Base-by-base conservation (phyloP, 106 monocot species). In the Chionographis japonica region DNA sequence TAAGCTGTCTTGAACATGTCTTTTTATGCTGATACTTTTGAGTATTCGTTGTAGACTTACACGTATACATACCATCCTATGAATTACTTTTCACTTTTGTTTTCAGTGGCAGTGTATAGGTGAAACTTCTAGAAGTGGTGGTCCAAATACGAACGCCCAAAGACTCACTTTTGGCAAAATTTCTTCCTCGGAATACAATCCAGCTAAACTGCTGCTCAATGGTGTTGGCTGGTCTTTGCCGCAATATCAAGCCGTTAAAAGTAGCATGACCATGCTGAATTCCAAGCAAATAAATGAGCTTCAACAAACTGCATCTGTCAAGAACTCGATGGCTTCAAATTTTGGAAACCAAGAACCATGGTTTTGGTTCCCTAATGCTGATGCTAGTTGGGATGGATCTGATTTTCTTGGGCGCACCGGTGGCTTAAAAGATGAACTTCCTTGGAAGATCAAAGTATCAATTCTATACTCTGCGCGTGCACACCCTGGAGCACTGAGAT, bases 171-270 rank as follows among this genome's bases (percentile, higher is more conserved):
- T 72, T 62, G 61, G 53, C 17, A 81, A 60, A 42, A 69, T 57
- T 57, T 68, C 79, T 63, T 72, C 83, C 19, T 75, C 71, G 6
- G 82, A 82, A 7, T 82, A 86, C 63, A 83, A 75, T 77, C 86
- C 95, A 54, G 75, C 89, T n/a, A 97, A 85, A 75, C 56, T 93
- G 37, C 70, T 92, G 62, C 76, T 92, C 11, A 89, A 77, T 77
- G 95, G 91, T 20, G 88, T 78, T 65, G 92, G 92, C 3, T 95
- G 95, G 95, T 95, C 89, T 46, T 67, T 82, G 62, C 95, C 95
- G 60, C 95, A 92, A 81, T 83, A 85, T 37, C 86, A 97, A 73
- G 74, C 72, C 56, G 51, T 58, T 70, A 85, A 58, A 81, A 63
- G 66, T 35, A 72, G 80, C 56, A 67, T 68, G 67, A 56, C 51